A percentile compares a stretch with the other conserved stretches of the same genome.
phyloP scores from a whole-genome alignment of 2,329 filamentous ascomycete genomes.

The Zymoseptoria tritici region DNA sequence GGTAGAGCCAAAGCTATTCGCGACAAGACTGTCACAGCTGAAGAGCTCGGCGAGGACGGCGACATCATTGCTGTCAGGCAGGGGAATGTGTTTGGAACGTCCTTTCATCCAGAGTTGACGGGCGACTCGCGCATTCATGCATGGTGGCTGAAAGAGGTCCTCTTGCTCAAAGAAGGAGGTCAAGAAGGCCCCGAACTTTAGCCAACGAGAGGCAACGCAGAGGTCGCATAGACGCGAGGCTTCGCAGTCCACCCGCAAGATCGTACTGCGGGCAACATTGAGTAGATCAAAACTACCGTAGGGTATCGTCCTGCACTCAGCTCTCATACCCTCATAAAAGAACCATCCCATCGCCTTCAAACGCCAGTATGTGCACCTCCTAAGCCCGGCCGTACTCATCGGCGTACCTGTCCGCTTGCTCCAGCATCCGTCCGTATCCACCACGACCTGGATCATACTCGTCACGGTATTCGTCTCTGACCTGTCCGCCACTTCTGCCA shows the following conservation, averaged over 20 bases:
- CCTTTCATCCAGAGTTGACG: conserved; percentile 92
- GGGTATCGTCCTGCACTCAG: conserved; percentile 1
- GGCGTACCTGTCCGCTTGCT: conserved; percentile 40
- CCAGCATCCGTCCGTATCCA: conserved; percentile 73
- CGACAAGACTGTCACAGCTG: conserved; percentile 40
- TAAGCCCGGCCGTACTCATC: conserved; percentile 17
- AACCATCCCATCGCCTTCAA: neutral
- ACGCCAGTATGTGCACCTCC: neutral
- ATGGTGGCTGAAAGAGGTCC: conserved; percentile 81
- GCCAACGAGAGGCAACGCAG: neutral
- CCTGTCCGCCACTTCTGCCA: conserved; percentile 92
- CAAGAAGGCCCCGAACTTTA: neutral
- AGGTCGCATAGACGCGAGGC: neutral
- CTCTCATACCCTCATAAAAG: neutral
- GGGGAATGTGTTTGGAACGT: conserved; percentile 87
- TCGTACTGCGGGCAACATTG: neutral
- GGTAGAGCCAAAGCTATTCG: conserved; percentile 44
- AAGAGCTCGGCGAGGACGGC: conserved; percentile 46
- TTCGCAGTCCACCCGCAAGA: neutral
- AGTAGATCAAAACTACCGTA: conserved; percentile 1
- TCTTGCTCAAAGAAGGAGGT: conserved; percentile 6
- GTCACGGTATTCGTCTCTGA: conserved; percentile 93
- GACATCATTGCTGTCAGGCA: conserved; percentile 87
- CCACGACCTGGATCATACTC: conserved; percentile 94
- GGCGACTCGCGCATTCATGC: conserved; percentile 79